Evolutionary conservation across 306 rosid genomes (phyloP), one percentile per base, ranked within the genome.

Genomic region (Sindora glabra): DNA sequence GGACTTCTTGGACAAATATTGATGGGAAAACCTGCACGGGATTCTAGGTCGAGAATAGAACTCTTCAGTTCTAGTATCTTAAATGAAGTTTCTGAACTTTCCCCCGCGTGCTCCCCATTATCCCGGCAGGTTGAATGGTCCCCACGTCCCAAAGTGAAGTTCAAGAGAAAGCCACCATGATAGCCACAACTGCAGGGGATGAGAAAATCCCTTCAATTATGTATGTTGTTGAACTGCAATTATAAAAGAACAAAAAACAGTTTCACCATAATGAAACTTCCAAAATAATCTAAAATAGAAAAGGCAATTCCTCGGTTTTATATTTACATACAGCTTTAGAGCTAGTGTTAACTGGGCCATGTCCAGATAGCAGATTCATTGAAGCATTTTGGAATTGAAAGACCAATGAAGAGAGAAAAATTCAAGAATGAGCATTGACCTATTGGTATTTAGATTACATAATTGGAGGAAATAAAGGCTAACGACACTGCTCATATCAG

Each of bases 51-150:
- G 72, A 10, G 82, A 68, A 71, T 87, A 90, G 59, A 87, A 87
- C 34, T 87, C 95, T 32, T 77, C 85, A 33, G 76, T 90, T 50
- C 95, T 87, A 1, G 22, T 44, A 41, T 90, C 95, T 12, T 64
- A 42, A 25, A 64, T 52, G 50, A 15, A 90, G 45, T 49, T n/a
- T 42, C 74, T 76, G 76, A 83, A 92, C 59, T 77, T 86, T 36
- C 25, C 94, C 95, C 98, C 88, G 94, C 94, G 53, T 88, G 96
- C 38, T 90, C 76, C 18, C 96, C 95, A 40, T 94, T 81, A 77
- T 87, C 96, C 12, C 82, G 74, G 36, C 79, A 81, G 65, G 82
- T 82, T 2, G 70, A 21, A 62, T 64, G 53, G 56, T 86, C 75
- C 5, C 72, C 56, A 23, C n/a, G 72, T 24, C 66, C 10, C 30